phyloP scores from a whole-genome alignment of 768 basidiomycete species.

The Macrolepiota dolichaula region DNA sequence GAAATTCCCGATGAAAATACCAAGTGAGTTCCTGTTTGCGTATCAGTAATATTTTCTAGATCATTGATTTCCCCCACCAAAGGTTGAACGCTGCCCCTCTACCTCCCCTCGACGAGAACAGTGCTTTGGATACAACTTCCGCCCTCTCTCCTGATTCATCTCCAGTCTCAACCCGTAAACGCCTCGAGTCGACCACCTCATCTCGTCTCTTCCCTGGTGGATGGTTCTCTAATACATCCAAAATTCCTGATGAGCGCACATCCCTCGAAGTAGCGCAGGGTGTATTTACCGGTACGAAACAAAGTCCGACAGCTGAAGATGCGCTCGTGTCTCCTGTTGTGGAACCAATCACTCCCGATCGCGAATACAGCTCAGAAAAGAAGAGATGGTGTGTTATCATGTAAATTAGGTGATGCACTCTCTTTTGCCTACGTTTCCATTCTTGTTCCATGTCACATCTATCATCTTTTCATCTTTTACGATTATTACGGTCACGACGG shows the following conservation, averaged over 20 bases:
- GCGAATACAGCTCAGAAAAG: constrained; percentile 12
- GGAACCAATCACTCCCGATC: constrained; percentile 9
- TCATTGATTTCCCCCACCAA: not conserved
- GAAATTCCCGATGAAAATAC: constrained; percentile 2
- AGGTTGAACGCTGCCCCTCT: not conserved
- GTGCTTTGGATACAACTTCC: constrained; percentile 10
- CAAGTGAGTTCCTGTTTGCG: not conserved
- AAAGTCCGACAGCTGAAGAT: constrained; percentile 12
- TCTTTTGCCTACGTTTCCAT: not conserved
- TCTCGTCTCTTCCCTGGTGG: constrained; percentile 56
- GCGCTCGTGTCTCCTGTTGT: constrained; percentile 7
- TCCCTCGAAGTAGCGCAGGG: constrained; percentile 50
- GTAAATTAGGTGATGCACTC: constrained; percentile 4
- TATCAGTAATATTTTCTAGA: not conserved
- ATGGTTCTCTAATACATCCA: constrained; percentile 41
- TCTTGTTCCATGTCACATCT: not conserved
- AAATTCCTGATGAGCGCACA: constrained; percentile 36
- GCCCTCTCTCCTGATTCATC: constrained; percentile 9
- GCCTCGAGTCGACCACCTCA: constrained; percentile 54
- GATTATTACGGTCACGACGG: constrained; percentile 5
- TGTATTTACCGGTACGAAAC: constrained; percentile 37
- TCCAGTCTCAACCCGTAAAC: constrained; percentile 26
- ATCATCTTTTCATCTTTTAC: not conserved
- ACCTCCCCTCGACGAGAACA: constrained; percentile 4
- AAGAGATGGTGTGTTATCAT: constrained; percentile 17